phyloP scores from a whole-genome alignment of 179 eudicot species.

The Beta macrorhiza region DNA sequence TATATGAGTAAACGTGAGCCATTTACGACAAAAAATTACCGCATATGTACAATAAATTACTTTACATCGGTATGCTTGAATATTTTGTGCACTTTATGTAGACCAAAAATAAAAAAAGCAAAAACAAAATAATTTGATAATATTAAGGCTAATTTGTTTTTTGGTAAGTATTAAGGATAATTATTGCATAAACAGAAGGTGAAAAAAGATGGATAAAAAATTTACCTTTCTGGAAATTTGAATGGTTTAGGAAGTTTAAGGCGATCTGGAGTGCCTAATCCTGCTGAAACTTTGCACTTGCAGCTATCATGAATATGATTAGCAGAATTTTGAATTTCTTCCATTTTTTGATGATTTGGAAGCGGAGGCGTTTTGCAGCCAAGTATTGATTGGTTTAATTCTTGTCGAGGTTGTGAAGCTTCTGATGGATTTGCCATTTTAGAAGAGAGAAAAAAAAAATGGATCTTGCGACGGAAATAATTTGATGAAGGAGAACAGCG shows the following conservation, averaged over 20 bases:
- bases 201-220: neutral
- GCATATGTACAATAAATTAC: too few species aligned
- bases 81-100: too few species aligned
- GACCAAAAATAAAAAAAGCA: too few species aligned
- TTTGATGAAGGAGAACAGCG: neutral
- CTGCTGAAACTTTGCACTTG: slow-evolving; percentile 24
- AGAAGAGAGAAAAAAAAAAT: neutral
- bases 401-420: slow-evolving; percentile 20
- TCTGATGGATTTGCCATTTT: slow-evolving; percentile 19
- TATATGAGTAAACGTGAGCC: too few species aligned
- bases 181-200: neutral
- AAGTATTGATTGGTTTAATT: slow-evolving; percentile 8
- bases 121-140: too few species aligned
- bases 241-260: slow-evolving; percentile 63
- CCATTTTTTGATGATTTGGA: neutral
- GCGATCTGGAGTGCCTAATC: slow-evolving; percentile 47
- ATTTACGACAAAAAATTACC: too few species aligned
- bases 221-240: slow-evolving; percentile 61
- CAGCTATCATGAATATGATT: neutral
- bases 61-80: too few species aligned
- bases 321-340: neutral
- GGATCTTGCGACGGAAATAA: neutral
- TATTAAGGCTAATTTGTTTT: too few species aligned
- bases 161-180: too few species aligned
- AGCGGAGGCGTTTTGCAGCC: slow-evolving; percentile 19